These are phyloP conservation scores for Aspergillus vadensis DNA, from an alignment of 2,329 filamentous ascomycete species.

Conservation along the genomic window DNA sequence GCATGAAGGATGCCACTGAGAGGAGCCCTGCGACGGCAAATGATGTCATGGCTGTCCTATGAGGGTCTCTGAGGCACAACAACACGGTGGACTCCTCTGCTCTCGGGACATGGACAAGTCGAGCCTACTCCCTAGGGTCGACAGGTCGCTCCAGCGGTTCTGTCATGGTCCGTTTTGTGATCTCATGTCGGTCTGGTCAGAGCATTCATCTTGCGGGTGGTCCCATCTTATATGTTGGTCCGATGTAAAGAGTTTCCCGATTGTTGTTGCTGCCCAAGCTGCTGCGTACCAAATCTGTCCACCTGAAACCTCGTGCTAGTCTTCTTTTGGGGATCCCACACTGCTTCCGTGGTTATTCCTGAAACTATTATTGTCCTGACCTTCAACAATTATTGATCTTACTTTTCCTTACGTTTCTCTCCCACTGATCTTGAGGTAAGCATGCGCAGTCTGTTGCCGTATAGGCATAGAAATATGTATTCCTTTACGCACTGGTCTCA, in stretches of 20 bases:
- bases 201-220: slow-evolving; percentile 6
- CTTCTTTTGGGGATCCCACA: slow-evolving; percentile 3
- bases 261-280: neutral
- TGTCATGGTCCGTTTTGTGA: slow-evolving; percentile 12
- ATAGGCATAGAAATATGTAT: no score
- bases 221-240: neutral
- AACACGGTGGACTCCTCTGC: slow-evolving; percentile 1
- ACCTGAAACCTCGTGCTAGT: slow-evolving; percentile 1
- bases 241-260: neutral
- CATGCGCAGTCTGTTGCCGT: neutral
- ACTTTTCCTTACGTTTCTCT: neutral
- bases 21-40: neutral
- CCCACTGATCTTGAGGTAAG: slow-evolving; percentile 5
- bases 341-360: neutral
- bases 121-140: neutral
- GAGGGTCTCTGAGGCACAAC: slow-evolving; percentile 7
- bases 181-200: slow-evolving; percentile 14
- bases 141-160: neutral
- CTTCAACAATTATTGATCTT: neutral
- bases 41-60: slow-evolving; percentile 18
- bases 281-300: neutral
- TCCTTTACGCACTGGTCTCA: no score
- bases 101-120: slow-evolving; percentile 13
- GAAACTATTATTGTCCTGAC: no score
- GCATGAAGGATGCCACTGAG: neutral